phyloP scores from a whole-genome alignment of 139 green algal species.

The Haematococcus sp. region DNA sequence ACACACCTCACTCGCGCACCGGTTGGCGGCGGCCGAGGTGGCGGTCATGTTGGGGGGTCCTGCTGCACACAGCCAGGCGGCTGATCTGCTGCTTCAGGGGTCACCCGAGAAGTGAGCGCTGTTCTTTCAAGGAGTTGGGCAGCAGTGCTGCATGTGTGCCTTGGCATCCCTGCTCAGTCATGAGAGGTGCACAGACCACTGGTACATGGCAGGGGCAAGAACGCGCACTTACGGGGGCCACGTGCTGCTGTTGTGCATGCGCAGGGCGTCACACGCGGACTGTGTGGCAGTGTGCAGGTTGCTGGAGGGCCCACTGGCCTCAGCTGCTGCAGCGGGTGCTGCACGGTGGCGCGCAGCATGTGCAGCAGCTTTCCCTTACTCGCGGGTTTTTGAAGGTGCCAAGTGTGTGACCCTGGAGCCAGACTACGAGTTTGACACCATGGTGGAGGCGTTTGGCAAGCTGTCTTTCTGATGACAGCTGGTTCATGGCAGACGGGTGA shows the following conservation, averaged over 20 bases:
- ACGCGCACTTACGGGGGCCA: too few relatives aligned
- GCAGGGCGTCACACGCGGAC: conserved; percentile 7
- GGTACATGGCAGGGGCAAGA: too few relatives aligned
- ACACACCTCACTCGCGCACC: conserved; percentile 35
- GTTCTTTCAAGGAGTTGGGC: conserved; percentile 16
- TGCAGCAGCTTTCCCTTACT: conserved; percentile 50
- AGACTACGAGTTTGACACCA: conserved; percentile 20
- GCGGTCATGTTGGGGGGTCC: conserved; percentile 32
- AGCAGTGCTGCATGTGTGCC: background rate
- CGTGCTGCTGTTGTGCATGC: background rate
- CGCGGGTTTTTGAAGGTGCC: conserved; percentile 61
- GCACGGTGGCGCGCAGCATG: conserved; percentile 46
- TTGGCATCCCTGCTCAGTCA: background rate
- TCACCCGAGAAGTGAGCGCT: conserved; percentile 21
- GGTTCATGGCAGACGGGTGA: background rate
- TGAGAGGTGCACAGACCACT: too few relatives aligned
- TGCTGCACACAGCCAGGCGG: conserved; percentile 10
- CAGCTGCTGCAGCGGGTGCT: conserved; percentile 28
- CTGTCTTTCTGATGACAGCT: conserved; percentile 26
- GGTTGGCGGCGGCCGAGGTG: conserved; percentile 48
- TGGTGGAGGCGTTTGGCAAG: conserved; percentile 36
- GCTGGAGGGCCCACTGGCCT: conserved; percentile 18
- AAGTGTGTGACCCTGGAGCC: conserved; percentile 2
- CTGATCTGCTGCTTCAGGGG: conserved; percentile 13
- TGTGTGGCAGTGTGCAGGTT: conserved; percentile 4